These are phyloP conservation scores for Russula compacta DNA, from an alignment of 768 basidiomycete species.

Conservation along the genomic window DNA sequence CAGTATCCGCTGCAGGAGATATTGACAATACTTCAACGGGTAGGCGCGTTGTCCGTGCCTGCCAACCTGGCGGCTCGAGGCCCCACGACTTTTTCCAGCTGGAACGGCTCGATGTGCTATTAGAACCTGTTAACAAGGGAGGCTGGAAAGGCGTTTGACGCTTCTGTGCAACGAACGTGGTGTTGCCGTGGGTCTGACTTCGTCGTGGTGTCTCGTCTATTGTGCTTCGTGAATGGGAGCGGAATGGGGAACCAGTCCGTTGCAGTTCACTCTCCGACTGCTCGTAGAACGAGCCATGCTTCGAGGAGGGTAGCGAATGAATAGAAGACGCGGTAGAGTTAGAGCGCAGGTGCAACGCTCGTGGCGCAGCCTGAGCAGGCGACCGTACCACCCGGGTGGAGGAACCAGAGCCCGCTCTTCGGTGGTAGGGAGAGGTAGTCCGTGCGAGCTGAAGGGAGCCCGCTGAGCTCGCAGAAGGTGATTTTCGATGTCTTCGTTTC, in stretches of 20 bases:
- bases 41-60: conserved; percentile 48
- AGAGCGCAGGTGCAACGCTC: conserved; percentile 55
- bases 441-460: conserved; percentile 48
- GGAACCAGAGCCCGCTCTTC: conserved; percentile 70
- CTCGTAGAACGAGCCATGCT: conserved; percentile 73
- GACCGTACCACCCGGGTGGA: conserved; percentile 69
- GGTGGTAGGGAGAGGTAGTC: conserved; percentile 77
- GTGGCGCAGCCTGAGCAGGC: conserved; percentile 36
- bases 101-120: conserved; percentile 46
- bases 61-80: conserved; percentile 79
- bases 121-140: conserved; percentile 35
- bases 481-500: conserved; percentile 58
- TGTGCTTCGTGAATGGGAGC: conserved; percentile 38
- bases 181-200: conserved; percentile 29
- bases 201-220: conserved; percentile 40
- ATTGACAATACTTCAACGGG: conserved; percentile 75
- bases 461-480: conserved; percentile 68
- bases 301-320: conserved; percentile 66
- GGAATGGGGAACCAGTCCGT: conserved; percentile 60
- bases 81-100: conserved; percentile 92
- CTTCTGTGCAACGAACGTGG: conserved; percentile 78
- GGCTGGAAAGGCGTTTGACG: conserved; percentile 57
- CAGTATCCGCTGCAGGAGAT: conserved; percentile 34
- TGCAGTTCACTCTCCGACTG: conserved; percentile 57
- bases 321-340: conserved; percentile 72